phyloP scores from a whole-genome alignment of 306 rosid genomes.

The Cotoneaster glaucophyllus region DNA sequence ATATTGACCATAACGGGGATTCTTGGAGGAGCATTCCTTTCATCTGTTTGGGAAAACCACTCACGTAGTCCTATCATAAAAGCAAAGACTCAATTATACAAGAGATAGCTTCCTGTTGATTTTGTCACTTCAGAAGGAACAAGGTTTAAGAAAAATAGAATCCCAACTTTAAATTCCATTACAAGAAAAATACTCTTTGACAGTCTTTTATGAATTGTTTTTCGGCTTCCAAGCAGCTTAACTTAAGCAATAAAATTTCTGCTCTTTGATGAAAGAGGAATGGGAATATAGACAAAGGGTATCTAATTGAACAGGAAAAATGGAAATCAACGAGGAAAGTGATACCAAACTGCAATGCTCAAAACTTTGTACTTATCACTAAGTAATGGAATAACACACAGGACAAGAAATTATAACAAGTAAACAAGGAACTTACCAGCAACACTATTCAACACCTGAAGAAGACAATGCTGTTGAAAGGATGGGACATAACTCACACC shows the following conservation, averaged over 20 bases:
- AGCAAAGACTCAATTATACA: not conserved
- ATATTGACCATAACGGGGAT: constrained; percentile 99
- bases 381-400: not conserved
- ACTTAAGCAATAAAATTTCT: not conserved
- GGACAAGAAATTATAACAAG: not conserved
- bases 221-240: not conserved
- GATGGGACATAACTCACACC: constrained; percentile 84
- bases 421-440: constrained; percentile 63
- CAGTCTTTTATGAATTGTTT: not conserved
- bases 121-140: not conserved
- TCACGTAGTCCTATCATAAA: constrained; percentile 75
- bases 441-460: constrained; percentile 91
- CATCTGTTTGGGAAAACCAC: constrained; percentile 94
- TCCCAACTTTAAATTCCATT: not conserved
- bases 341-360: not conserved
- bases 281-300: not conserved
- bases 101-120: not conserved
- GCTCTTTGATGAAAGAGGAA: not conserved
- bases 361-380: not conserved
- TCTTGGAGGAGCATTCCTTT: constrained; percentile 90
- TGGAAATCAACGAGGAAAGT: not conserved
- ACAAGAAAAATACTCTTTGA: not conserved
- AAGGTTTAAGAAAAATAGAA: not conserved
- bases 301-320: not conserved
- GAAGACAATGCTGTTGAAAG: constrained; percentile 97